These are phyloP conservation scores for Vickermania spadyakhi DNA, from an alignment of 208 protist genomes.

Conservation along the genomic window DNA sequence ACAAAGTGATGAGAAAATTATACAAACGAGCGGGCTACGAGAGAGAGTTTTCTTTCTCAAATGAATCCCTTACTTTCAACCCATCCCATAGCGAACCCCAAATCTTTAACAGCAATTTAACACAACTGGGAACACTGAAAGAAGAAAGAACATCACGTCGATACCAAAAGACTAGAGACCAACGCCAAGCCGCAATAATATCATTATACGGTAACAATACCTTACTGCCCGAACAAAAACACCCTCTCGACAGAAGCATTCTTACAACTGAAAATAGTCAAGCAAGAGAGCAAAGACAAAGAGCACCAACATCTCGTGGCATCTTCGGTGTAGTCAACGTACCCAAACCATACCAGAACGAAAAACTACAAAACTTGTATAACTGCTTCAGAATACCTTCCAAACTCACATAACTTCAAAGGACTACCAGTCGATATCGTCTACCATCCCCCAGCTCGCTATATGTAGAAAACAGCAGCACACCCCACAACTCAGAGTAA, in stretches of 20 bases:
- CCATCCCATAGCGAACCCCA: too few relatives aligned
- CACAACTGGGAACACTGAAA: not conserved
- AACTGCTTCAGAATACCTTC: too few relatives aligned
- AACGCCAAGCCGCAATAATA: too few relatives aligned
- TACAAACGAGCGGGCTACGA: conserved; percentile 68
- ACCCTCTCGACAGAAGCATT: not conserved
- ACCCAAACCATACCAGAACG: conserved; percentile 42
- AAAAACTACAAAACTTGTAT: conserved; percentile 22
- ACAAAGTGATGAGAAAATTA: conserved; percentile 20
- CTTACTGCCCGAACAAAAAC: too few relatives aligned
- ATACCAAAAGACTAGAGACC: not conserved
- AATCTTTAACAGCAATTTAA: not conserved
- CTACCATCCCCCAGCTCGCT: too few relatives aligned
- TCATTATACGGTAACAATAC: too few relatives aligned
- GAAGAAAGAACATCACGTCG: not conserved
- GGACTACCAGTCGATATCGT: too few relatives aligned
- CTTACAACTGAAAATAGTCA: not conserved
- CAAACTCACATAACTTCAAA: too few relatives aligned
- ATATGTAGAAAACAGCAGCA: too few relatives aligned
- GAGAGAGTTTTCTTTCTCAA: conserved; percentile 6
- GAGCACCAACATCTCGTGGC: conserved; percentile 25
- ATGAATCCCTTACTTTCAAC: conserved; percentile 5
- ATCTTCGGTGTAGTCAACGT: conserved; percentile 80
- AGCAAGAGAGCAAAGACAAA: conserved; percentile 7
- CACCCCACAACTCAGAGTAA: too few relatives aligned